Evolutionary conservation across 2,329 filamentous ascomycete species (phyloP).

Genomic region (Taxawa tesnikishii): DNA sequence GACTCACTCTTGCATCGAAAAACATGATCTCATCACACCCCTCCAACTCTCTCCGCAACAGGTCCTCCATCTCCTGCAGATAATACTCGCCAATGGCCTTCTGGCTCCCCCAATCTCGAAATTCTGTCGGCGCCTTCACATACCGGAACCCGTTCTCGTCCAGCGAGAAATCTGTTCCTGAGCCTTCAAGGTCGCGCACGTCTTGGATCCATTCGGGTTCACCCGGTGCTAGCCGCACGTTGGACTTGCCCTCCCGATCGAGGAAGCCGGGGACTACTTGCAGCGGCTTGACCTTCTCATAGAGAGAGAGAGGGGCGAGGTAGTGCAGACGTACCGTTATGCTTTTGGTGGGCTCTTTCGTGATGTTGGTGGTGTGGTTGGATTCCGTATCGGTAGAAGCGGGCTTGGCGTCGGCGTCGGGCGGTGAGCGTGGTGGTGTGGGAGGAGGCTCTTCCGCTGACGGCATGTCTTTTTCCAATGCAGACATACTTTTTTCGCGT

Average conservation of each 20-base stretch:
- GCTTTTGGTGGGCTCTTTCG: too few relatives aligned
- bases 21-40: constrained; percentile 16
- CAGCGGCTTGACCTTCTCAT: constrained; percentile 13
- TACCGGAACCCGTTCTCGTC: constrained; percentile 14
- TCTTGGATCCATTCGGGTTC: constrained; percentile 11
- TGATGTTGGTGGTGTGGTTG: not conserved
- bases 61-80: constrained; percentile 10
- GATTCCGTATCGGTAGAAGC: not conserved
- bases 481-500: not conserved
- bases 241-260: constrained; percentile 12
- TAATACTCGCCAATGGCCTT: constrained; percentile 9
- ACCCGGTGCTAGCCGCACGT: constrained; percentile 12
- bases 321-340: constrained; percentile 15
- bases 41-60: constrained; percentile 13
- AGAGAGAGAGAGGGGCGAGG: constrained; percentile 15
- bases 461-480: not conserved
- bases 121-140: constrained; percentile 10
- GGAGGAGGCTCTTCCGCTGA: not conserved
- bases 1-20: constrained; percentile 10
- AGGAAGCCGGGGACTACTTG: constrained; percentile 16
- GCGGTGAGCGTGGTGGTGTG: not conserved
- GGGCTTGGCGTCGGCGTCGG: not conserved
- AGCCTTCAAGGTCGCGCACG: constrained; percentile 8
- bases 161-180: constrained; percentile 12
- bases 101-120: constrained; percentile 11